phyloP scores from a whole-genome alignment of 805 yeast species.

The Yamadazyma phyllophila region DNA sequence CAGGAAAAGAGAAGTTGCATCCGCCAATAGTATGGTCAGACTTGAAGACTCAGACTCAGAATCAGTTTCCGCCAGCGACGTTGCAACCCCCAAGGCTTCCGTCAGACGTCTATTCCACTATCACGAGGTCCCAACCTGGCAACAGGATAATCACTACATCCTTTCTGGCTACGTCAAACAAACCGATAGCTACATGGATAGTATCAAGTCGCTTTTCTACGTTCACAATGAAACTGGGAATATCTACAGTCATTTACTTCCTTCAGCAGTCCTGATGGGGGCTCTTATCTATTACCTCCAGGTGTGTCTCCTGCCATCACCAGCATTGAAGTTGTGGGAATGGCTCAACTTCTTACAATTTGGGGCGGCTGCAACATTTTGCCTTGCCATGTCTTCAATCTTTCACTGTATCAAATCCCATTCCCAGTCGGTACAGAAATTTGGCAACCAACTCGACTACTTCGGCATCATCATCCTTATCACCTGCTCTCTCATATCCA shows the following conservation, averaged over 20 bases:
- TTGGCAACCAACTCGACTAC: slow-evolving; percentile 73
- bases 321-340: slow-evolving; percentile 30
- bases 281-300: slow-evolving; percentile 22
- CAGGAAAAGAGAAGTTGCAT: not conserved
- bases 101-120: slow-evolving; percentile 21
- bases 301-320: not conserved
- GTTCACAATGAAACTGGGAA: slow-evolving; percentile 73
- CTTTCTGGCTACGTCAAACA: slow-evolving; percentile 61
- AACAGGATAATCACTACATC: slow-evolving; percentile 68
- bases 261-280: slow-evolving; percentile 37
- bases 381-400: slow-evolving; percentile 61
- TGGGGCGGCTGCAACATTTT: slow-evolving; percentile 54
- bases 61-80: not conserved
- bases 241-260: slow-evolving; percentile 64
- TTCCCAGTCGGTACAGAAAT: slow-evolving; percentile 49
- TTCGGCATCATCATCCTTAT: slow-evolving; percentile 71
- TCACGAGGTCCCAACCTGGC: slow-evolving; percentile 70
- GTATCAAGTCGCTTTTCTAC: slow-evolving; percentile 49
- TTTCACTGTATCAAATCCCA: slow-evolving; percentile 71
- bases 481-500: slow-evolving; percentile 56
- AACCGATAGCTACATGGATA: slow-evolving; percentile 45
- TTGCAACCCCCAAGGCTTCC: not conserved
- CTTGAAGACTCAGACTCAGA: no score
- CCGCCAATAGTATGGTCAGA: not conserved
- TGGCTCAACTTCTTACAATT: slow-evolving; percentile 52